These are phyloP conservation scores for Spergularia bocconei DNA, from an alignment of 148 eudicot species.

Conservation along the genomic window DNA sequence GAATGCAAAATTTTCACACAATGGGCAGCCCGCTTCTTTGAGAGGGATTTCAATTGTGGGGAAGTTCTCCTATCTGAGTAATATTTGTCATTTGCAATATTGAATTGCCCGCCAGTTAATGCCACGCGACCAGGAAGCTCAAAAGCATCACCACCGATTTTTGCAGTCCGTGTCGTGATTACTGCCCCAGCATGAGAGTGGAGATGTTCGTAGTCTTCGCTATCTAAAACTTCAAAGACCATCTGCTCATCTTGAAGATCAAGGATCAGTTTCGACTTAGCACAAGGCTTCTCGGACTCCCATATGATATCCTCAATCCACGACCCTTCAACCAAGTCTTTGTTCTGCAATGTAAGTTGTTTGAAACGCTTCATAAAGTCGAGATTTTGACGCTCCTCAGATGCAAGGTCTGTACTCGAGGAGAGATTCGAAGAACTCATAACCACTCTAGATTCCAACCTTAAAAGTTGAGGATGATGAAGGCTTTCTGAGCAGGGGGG, in stretches of 20 bases:
- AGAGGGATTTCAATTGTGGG: slow-evolving; percentile 79
- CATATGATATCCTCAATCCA: slow-evolving; percentile 88
- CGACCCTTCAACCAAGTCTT: slow-evolving; percentile 73
- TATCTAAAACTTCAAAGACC: slow-evolving; percentile 86
- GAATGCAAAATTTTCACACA: slow-evolving; percentile 92
- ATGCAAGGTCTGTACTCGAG: slow-evolving; percentile 35
- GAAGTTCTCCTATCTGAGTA: slow-evolving; percentile 83
- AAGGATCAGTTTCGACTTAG: slow-evolving; percentile 74
- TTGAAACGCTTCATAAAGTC: slow-evolving; percentile 63
- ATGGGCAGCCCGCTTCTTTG: slow-evolving; percentile 83
- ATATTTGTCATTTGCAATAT: slow-evolving; percentile 87
- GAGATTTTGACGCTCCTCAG: slow-evolving; percentile 38
- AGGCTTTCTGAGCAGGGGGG: slow-evolving; percentile 28
- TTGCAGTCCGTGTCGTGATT: slow-evolving; percentile 54
- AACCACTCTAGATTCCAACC: slow-evolving; percentile 63
- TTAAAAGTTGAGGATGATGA: slow-evolving; percentile 76
- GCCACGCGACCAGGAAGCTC: slow-evolving; percentile 60
- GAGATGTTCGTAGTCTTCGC: slow-evolving; percentile 56
- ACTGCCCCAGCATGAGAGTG: slow-evolving; percentile 89
- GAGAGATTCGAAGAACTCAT: slow-evolving; percentile 23
- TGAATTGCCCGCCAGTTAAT: slow-evolving; percentile 57
- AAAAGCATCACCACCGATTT: slow-evolving; percentile 36
- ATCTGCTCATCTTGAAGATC: slow-evolving; percentile 95
- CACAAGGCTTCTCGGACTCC: slow-evolving; percentile 59
- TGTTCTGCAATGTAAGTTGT: slow-evolving; percentile 69